Conservation (phyloP, 345 rosid genomes). For the Salix udensis region DNA sequence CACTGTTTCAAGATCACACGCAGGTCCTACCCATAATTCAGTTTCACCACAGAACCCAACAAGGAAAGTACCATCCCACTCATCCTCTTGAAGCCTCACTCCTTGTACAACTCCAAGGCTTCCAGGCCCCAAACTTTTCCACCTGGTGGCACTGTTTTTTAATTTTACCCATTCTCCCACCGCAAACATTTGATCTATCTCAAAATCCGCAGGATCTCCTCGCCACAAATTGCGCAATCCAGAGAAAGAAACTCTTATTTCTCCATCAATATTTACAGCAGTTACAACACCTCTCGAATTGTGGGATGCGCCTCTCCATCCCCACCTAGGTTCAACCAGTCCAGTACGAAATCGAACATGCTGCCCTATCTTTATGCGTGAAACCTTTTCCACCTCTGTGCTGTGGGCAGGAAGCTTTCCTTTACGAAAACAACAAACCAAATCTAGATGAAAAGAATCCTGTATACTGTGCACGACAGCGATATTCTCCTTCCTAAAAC, state of each 20-base stretch:
- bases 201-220: constrained; percentile 94
- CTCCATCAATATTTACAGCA: constrained; percentile 91
- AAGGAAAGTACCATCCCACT: constrained; percentile 72
- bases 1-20: constrained; percentile 64
- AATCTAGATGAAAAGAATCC: constrained; percentile 80
- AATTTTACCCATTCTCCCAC: constrained; percentile 96
- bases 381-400: constrained; percentile 85
- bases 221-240: constrained; percentile 83
- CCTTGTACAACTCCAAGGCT: constrained; percentile 88
- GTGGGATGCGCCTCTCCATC: constrained; percentile 85
- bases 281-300: constrained; percentile 76
- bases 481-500: constrained; percentile 74
- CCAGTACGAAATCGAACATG: constrained; percentile 79
- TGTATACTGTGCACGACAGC: constrained; percentile 95
- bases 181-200: constrained; percentile 65
- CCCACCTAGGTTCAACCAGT: constrained; percentile 88
- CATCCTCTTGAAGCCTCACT: constrained; percentile 68
- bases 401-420: constrained; percentile 70
- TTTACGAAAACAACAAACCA: constrained; percentile 95
- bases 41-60: constrained; percentile 90
- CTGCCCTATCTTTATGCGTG: constrained; percentile 74
- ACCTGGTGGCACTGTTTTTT: constrained; percentile 47
- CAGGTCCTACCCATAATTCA: constrained; percentile 84
- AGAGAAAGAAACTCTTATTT: constrained; percentile 76
- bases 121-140: constrained; percentile 83